These are phyloP conservation scores for Aspergillus diversus DNA, from an alignment of 495 filamentous ascomycete genomes.

Conservation along the genomic window DNA sequence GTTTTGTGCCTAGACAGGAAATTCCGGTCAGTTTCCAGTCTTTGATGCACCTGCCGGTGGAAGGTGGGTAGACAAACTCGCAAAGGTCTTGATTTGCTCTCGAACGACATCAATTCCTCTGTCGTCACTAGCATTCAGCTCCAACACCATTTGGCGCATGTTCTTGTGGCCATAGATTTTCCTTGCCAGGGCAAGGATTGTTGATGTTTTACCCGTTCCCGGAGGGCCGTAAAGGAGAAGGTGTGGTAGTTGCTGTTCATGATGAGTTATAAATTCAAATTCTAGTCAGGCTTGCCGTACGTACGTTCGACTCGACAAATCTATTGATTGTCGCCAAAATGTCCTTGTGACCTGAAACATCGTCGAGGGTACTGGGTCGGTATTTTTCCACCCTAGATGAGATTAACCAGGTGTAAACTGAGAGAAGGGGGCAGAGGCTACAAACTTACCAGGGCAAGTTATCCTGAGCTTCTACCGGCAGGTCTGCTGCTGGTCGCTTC, in stretches of 20 bases:
- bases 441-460: slow-evolving; percentile 80
- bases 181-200: slow-evolving; percentile 86
- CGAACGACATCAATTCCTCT: slow-evolving; percentile 97
- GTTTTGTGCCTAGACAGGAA: slow-evolving; percentile 65
- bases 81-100: slow-evolving; percentile 99
- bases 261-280: slow-evolving; percentile 13
- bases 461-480: slow-evolving; percentile 93
- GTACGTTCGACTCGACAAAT: slow-evolving; percentile 87
- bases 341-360: slow-evolving; percentile 98
- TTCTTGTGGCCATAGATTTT: slow-evolving; percentile 91
- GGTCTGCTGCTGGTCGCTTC: slow-evolving; percentile 88
- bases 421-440: not conserved
- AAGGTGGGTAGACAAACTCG: slow-evolving; percentile 54
- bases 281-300: slow-evolving; percentile 5
- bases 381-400: slow-evolving; percentile 94
- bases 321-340: slow-evolving; percentile 96
- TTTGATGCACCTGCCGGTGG: not conserved
- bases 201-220: slow-evolving; percentile 96
- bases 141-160: slow-evolving; percentile 96
- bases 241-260: slow-evolving; percentile 76
- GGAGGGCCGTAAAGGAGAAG: slow-evolving; percentile 97
- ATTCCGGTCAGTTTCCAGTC: slow-evolving; percentile 41
- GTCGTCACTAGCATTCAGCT: slow-evolving; percentile 96
- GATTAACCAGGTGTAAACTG: slow-evolving; percentile 16
- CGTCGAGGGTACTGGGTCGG: slow-evolving; percentile 80